Evolutionary conservation across 192 early-diverging fungal species (phyloP).

Genomic region (Linnemannia exigua): DNA sequence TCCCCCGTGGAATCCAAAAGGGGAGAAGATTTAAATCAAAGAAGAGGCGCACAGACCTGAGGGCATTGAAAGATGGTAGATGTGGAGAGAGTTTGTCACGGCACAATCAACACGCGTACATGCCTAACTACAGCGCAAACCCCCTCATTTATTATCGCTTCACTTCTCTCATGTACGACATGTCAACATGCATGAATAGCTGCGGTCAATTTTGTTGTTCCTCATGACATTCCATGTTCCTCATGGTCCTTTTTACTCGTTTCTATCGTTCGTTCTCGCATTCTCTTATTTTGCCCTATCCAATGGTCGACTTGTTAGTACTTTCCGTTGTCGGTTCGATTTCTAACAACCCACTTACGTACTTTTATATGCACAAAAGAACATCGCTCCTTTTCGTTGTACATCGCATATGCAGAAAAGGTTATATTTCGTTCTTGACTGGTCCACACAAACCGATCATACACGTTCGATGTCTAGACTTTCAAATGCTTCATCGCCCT

Average conservation of each 20-base stretch:
- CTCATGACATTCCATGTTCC: slow-evolving; percentile 7
- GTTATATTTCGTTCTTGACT: neutral
- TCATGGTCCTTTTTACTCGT: neutral
- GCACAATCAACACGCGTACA: too few relatives aligned
- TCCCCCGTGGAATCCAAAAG: too few relatives aligned
- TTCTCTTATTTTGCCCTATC: slow-evolving; percentile 5
- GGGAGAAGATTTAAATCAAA: too few relatives aligned
- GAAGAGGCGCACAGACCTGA: too few relatives aligned
- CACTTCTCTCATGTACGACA: neutral
- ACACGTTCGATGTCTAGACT: too few relatives aligned
- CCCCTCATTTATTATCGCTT: too few relatives aligned
- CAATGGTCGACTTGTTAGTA: neutral
- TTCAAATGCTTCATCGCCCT: neutral
- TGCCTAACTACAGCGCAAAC: too few relatives aligned
- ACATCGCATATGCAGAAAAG: neutral
- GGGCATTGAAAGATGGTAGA: too few relatives aligned
- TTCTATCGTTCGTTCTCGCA: neutral
- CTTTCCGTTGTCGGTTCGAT: neutral
- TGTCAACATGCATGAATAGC: neutral
- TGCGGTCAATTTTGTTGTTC: neutral
- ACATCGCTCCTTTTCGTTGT: neutral
- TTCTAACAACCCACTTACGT: neutral
- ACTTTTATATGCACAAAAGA: neutral
- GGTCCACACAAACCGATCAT: neutral
- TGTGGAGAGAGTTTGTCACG: too few relatives aligned